Conservation (phyloP, 257 asterid genomes). For the Echium plantagineum region DNA sequence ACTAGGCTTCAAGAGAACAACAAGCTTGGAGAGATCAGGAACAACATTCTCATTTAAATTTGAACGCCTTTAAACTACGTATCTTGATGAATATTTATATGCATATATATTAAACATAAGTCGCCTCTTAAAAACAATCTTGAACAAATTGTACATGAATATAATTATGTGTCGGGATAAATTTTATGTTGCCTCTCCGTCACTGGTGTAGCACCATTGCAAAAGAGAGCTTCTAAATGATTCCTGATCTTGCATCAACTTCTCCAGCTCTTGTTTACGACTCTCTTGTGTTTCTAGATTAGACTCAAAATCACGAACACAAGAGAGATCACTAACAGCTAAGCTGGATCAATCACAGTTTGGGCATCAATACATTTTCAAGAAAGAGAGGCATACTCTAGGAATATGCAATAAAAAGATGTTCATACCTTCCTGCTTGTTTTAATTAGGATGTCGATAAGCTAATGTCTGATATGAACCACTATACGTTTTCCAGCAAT, state of each 20-base stretch:
- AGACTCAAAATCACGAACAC: slow-evolving; percentile 67
- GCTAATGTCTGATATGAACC: too few relatives aligned
- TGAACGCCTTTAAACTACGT: too few relatives aligned
- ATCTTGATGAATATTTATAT: too few relatives aligned
- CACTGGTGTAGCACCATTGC: slow-evolving; percentile 78
- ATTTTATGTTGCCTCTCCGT: slow-evolving; percentile 53
- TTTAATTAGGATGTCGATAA: too few relatives aligned
- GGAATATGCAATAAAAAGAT: not conserved
- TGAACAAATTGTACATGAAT: too few relatives aligned
- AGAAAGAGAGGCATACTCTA: not conserved
- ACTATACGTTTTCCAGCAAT: too few relatives aligned
- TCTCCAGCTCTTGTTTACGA: slow-evolving; percentile 62
- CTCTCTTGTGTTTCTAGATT: slow-evolving; percentile 59
- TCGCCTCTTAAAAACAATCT: too few relatives aligned
- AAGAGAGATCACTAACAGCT: slow-evolving; percentile 86
- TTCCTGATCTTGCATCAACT: slow-evolving; percentile 67
- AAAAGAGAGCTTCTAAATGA: slow-evolving; percentile 57
- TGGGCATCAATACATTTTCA: not conserved
- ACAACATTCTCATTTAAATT: too few relatives aligned
- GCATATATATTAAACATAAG: too few relatives aligned
- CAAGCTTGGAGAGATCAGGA: too few relatives aligned
- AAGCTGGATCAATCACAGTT: slow-evolving; percentile 39
- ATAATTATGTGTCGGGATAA: too few relatives aligned
- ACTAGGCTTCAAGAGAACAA: too few relatives aligned
- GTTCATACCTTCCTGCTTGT: slow-evolving; percentile 64